These are phyloP conservation scores for Cichorium intybus DNA, from an alignment of 140 eudicot genomes.

Conservation along the genomic window DNA sequence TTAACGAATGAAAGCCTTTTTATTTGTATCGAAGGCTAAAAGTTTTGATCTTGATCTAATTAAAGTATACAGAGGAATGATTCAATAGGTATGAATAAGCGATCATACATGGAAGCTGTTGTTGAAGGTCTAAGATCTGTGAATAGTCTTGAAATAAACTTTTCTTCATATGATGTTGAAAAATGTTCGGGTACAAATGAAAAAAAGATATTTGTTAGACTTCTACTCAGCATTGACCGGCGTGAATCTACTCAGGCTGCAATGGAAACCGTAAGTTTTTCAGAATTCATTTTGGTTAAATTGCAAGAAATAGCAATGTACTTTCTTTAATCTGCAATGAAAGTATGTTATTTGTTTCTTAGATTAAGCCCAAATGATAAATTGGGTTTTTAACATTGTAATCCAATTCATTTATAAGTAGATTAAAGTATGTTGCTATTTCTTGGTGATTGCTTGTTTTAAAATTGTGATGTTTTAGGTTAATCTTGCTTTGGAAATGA, in stretches of 20 bases:
- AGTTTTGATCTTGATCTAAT: constrained; percentile 16
- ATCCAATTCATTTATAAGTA: no score
- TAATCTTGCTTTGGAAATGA: constrained; percentile 84
- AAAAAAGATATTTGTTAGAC: constrained; percentile 73
- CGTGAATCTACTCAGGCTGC: constrained; percentile 86
- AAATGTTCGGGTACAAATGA: constrained; percentile 13
- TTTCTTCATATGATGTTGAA: constrained; percentile 27
- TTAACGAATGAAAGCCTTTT: not conserved
- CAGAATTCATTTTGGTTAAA: not conserved
- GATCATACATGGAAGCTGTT: constrained; percentile 82
- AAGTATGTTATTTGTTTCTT: no score
- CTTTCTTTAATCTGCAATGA: not conserved
- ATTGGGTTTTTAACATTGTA: no score
- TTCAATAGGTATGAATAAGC: constrained; percentile 81
- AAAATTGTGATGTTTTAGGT: constrained; percentile 46
- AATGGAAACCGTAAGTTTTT: constrained; percentile 86
- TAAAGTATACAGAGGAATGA: constrained; percentile 61
- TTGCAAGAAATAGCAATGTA: not conserved
- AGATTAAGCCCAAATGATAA: no score
- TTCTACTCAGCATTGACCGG: constrained; percentile 89
- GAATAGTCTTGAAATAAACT: constrained; percentile 46
- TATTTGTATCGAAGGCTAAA: constrained; percentile 3
- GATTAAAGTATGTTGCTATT: no score
- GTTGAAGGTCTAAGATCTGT: constrained; percentile 78
- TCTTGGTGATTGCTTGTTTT: constrained; percentile 6